phyloP scores from a whole-genome alignment of 2,329 filamentous ascomycete species.

The Pyricularia sp. region DNA sequence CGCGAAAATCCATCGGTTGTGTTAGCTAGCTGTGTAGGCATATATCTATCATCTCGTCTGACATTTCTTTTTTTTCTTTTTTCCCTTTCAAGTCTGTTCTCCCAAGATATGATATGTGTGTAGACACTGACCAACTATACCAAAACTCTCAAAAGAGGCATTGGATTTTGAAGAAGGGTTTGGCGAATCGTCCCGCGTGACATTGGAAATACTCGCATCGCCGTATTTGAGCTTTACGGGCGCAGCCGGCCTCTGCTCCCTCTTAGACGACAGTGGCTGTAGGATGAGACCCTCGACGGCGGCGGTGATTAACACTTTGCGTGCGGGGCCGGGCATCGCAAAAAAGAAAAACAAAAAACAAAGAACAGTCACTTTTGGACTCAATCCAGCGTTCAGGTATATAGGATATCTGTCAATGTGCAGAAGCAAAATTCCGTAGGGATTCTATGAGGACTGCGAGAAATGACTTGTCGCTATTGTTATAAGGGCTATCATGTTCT shows the following conservation, averaged over 20 bases:
- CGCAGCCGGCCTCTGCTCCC: conserved; percentile 41
- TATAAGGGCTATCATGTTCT: not conserved
- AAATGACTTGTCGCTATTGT: not conserved
- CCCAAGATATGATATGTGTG: not conserved
- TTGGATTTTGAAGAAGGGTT: conserved; percentile 31
- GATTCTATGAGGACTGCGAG: not conserved
- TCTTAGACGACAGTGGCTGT: conserved; percentile 58
- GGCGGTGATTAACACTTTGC: conserved; percentile 73
- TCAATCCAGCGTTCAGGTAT: not conserved
- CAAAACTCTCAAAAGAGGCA: conserved; percentile 49
- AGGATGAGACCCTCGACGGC: conserved; percentile 76
- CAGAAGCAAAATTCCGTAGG: not conserved
- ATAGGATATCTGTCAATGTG: not conserved
- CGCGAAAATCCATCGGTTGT: not conserved
- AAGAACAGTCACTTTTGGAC: not conserved
- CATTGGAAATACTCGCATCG: conserved; percentile 36
- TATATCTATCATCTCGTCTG: not conserved
- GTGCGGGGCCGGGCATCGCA: conserved; percentile 65
- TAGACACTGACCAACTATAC: conserved; percentile 43
- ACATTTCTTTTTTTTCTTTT: not conserved
- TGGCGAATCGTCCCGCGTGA: conserved; percentile 33
- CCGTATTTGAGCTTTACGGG: conserved; percentile 64
- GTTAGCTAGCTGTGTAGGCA: not conserved
- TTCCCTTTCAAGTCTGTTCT: not conserved
- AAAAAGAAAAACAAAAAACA: not conserved